Evolutionary conservation across 257 asterid species (phyloP), one percentile per base, ranked within the genome.

Genomic region (Scutellaria baicalensis): DNA sequence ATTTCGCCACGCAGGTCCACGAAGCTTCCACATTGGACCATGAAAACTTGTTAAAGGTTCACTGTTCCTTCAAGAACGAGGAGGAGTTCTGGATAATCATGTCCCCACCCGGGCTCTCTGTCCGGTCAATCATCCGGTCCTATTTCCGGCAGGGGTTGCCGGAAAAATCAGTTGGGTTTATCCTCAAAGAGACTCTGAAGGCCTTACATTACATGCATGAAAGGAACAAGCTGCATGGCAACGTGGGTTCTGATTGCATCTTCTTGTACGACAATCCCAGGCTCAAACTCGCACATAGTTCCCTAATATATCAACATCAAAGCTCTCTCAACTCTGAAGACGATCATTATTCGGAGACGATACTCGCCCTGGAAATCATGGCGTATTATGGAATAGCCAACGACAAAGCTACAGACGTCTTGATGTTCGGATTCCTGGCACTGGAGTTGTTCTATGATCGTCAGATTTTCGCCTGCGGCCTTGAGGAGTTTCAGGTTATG

Each of bases 41-140:
- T 10, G 43, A 59, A 36, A 70, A 59, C 62, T 0, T 59, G 16
- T 16, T 70, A 1, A 70, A 70, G 23, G 60, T 70, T 45, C 27
- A 70, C 17, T 35, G 67, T 27, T 58, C 68, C 27, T 57, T 57
- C 73, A 44, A 0, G 23, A 9, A 18, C 20, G 11, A 9, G 0
- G 49, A 59, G 0, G 20, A 11, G 1, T 60, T 70, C 39, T 70
- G 75, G 75, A 21, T 70, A n/a, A 16, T 59, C 68, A 70, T 59
- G 59, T 39, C 75, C 1, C 67, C 31, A 11, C 61, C 60, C 8
- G n/a, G 58, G 11, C 14, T 44, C 4, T 60, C 68, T 1, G 9
- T 33, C 9, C 9, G 58, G 8, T 45, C 59, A 3, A 5, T 45
- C 4, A 48, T 59, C 8, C 52, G 51, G 7, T 33, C 68, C 31